These are phyloP conservation scores for Mycosphaerelloides madeirae DNA, from an alignment of 2,329 filamentous ascomycete genomes.

Conservation along the genomic window DNA sequence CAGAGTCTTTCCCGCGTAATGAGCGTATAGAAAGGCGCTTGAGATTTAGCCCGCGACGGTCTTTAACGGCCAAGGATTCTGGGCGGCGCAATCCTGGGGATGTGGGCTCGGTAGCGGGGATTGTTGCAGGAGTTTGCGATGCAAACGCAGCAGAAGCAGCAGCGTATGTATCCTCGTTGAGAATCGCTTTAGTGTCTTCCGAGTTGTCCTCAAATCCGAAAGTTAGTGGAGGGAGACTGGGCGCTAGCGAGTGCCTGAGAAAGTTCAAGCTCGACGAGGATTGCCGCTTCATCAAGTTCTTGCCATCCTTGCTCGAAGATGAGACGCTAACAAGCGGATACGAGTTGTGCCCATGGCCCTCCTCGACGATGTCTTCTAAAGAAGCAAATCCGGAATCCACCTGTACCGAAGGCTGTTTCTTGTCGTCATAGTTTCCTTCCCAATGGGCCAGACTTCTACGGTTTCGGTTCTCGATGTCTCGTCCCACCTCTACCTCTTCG, in stretches of 20 bases:
- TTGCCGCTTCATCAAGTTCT: background rate
- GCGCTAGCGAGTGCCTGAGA: background rate
- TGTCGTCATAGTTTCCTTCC: constrained; percentile 67
- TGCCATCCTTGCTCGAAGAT: constrained; percentile 1
- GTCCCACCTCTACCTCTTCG: constrained; percentile 63
- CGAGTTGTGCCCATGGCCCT: constrained; percentile 10
- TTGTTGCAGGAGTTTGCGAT: background rate
- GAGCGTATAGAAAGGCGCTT: constrained; percentile 14
- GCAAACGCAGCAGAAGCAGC: background rate
- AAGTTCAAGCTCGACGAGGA: constrained; percentile 1
- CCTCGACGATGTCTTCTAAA: constrained; percentile 18
- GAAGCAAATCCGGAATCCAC: constrained; percentile 50
- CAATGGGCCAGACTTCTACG: constrained; percentile 62
- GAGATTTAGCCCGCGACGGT: constrained; percentile 6
- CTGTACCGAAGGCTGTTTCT: constrained; percentile 34
- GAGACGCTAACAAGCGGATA: constrained; percentile 10
- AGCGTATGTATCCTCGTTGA: too few species aligned
- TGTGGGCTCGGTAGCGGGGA: constrained; percentile 1
- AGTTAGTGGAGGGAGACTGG: constrained; percentile 1
- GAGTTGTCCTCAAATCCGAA: constrained; percentile 3
- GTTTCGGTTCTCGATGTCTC: constrained; percentile 59
- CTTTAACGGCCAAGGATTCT: constrained; percentile 3
- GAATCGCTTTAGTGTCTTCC: background rate
- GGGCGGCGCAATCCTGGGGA: constrained; percentile 11
- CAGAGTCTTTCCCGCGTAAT: constrained; percentile 11